Percentiles rank a stretch among this genome's conserved stretches.
These are phyloP conservation scores for Chalaropsis ovoidea DNA, from an alignment of 2,329 filamentous ascomycete genomes.

Conservation along the genomic window DNA sequence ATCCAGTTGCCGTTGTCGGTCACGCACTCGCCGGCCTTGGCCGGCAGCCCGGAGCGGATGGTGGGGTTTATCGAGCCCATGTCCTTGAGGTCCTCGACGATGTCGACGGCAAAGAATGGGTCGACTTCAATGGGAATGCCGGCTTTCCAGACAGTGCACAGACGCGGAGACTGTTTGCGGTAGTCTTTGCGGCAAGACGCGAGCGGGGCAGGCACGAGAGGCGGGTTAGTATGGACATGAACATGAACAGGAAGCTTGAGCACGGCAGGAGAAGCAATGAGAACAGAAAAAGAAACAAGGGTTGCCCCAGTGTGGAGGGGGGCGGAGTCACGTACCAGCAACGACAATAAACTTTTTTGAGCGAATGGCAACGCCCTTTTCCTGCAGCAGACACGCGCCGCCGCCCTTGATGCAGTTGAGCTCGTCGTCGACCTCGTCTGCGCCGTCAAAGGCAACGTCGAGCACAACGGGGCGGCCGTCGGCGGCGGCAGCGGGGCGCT, in stretches of 20 bases:
- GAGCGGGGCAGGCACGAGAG: not conserved
- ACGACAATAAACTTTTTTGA: conserved; percentile 81
- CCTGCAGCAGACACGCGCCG: conserved; percentile 93
- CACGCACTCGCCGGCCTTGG: conserved; percentile 69
- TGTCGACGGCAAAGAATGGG: conserved; percentile 67
- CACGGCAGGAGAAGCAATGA: too few relatives aligned
- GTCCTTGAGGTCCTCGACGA: conserved; percentile 59
- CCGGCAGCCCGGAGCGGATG: conserved; percentile 60
- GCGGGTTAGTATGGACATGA: conserved; percentile 12
- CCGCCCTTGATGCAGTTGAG: conserved; percentile 97
- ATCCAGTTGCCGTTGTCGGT: conserved; percentile 59
- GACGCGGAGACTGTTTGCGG: conserved; percentile 70
- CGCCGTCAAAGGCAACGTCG: conserved; percentile 90
- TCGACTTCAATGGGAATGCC: conserved; percentile 84
- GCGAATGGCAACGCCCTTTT: conserved; percentile 84
- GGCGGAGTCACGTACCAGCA: conserved; percentile 47
- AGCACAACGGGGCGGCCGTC: conserved; percentile 44
- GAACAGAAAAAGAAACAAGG: not conserved
- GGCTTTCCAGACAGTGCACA: conserved; percentile 66
- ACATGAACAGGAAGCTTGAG: too few relatives aligned
- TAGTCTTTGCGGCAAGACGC: conserved; percentile 51
- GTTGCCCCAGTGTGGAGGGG: not conserved
- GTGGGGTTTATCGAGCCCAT: conserved; percentile 63
- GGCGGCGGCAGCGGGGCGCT: conserved; percentile 51
- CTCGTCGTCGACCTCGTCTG: conserved; percentile 90